Evolutionary conservation across 75 land plant species (phyloP), one percentile per base, ranked within the genome.

Genomic region (Ceratopteris richardii): DNA sequence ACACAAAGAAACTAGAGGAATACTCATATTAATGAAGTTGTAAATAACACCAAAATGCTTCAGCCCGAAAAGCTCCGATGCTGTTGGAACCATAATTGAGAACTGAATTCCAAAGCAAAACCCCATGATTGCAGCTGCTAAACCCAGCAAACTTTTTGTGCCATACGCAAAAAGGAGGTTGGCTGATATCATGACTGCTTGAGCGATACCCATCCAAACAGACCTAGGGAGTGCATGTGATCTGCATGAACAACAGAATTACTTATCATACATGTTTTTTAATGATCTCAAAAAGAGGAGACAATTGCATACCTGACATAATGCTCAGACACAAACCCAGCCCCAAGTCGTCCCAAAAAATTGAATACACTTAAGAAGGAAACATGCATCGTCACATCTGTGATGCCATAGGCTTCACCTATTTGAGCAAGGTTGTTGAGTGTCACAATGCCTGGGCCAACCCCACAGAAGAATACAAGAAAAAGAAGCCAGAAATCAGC

Each of bases 401-500:
- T 33, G 50, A 13, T 71, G 20, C 97, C 97, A 30, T 68, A 73
- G 1, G 97, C 85, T 47, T 77, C 62, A 17, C 86, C 97, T 43
- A 88, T 92, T 54, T 92, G 97, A 16, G 89, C 97, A 46, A 88
- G 67, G 64, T 92, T 92, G 64, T 92, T 85, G 31, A 88, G 78
- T 9, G 75, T 82, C 14, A 82, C 78, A 1, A 84, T 75, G 0
- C 93, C 93, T 19, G 93, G 72, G 29, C 90, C 90, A 41, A 74
- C 82, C n/a, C 85, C 85, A 72, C 81, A 74, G 50, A 88, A 84
- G 59, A 77, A 80, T 2, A 69, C 69, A 13, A 83, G 3, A 65
- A 82, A 91, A 23, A 91, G 65, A 36, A 91, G 83, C 97, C 97
- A 91, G 61, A 91, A 87, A 67, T 91, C 93, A 33, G 85, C 92